A percentile compares a stretch with the other conserved stretches of the same genome.
Evolutionary conservation across 371 early-diverging fungal genomes (phyloP).

Genomic region (Funneliformis caledonium): DNA sequence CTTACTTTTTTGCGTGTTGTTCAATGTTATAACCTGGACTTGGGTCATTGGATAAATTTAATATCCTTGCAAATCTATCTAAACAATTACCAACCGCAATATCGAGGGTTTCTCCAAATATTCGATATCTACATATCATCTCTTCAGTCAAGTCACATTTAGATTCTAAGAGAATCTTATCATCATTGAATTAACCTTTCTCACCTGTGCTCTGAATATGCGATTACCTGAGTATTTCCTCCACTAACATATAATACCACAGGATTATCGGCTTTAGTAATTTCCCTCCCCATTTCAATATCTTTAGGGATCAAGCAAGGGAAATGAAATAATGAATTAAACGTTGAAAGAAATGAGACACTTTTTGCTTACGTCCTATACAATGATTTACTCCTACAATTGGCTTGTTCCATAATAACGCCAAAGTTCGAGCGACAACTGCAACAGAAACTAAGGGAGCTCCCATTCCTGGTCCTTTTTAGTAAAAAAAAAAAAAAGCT

Average conservation of each 20-base stretch:
- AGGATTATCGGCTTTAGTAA: constrained; percentile 96
- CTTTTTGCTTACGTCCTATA: constrained; percentile 82
- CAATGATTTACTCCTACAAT: constrained; percentile 99
- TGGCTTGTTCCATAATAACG: constrained; percentile 92
- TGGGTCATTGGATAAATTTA: constrained; percentile 96
- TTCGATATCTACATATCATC: constrained; percentile 72
- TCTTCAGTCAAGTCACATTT: background rate
- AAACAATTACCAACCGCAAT: constrained; percentile 99
- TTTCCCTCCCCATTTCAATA: constrained; percentile 99
- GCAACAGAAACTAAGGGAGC: constrained; percentile 95
- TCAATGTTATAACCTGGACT: constrained; percentile 99
- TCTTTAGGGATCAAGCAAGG: constrained; percentile 54
- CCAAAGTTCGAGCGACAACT: constrained; percentile 93
- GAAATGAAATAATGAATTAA: background rate
- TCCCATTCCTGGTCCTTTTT: constrained; percentile 97
- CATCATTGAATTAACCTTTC: background rate
- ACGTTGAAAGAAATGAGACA: constrained; percentile 4
- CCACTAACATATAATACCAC: constrained; percentile 99
- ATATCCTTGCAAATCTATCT: constrained; percentile 96
- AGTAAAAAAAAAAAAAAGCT: background rate
- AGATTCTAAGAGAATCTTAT: background rate
- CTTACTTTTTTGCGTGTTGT: constrained; percentile 86
- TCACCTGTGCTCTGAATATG: constrained; percentile 86
- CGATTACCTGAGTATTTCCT: constrained; percentile 99
- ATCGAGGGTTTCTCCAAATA: constrained; percentile 99